phyloP scores from a whole-genome alignment of 768 basidiomycete genomes.

The Dioszegia aurantiaca region DNA sequence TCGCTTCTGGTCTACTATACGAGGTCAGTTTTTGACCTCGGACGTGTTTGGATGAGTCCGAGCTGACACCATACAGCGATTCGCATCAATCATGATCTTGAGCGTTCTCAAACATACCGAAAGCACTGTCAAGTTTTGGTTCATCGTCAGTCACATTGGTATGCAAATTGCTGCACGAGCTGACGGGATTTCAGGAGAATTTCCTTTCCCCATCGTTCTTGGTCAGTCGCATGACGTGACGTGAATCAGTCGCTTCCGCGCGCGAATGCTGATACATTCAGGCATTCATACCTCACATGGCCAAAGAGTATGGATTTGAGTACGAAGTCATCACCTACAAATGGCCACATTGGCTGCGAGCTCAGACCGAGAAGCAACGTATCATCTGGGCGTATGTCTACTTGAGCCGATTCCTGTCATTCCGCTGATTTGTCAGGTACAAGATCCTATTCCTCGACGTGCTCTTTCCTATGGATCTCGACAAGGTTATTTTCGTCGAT shows the following conservation, averaged over 20 bases:
- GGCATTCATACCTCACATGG: constrained; percentile 94
- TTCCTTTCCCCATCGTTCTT: constrained; percentile 97
- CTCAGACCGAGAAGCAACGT: constrained; percentile 94
- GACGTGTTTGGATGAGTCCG: background rate
- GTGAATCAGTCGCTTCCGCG: too few relatives aligned
- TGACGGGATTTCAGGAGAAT: constrained; percentile 59
- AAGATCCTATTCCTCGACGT: constrained; percentile 99
- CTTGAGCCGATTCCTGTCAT: too few relatives aligned
- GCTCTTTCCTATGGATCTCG: constrained; percentile 96
- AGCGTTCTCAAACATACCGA: constrained; percentile 93
- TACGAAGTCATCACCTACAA: constrained; percentile 98
- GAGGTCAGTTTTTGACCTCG: constrained; percentile 62
- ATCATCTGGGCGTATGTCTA: constrained; percentile 79
- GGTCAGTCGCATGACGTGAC: constrained; percentile 55
- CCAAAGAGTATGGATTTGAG: constrained; percentile 84
- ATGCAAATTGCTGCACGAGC: background rate
- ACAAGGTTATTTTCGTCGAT: constrained; percentile 98
- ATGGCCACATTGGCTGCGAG: constrained; percentile 97
- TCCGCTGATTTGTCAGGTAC: constrained; percentile 58
- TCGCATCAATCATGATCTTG: constrained; percentile 96
- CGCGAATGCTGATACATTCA: constrained; percentile 46
- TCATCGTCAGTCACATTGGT: constrained; percentile 61
- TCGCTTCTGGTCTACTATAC: constrained; percentile 92
- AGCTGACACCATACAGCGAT: constrained; percentile 63
- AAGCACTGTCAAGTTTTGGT: constrained; percentile 97